These are phyloP conservation scores for Oldenlandia corymbosa DNA, from an alignment of 257 asterid genomes.

Conservation along the genomic window DNA sequence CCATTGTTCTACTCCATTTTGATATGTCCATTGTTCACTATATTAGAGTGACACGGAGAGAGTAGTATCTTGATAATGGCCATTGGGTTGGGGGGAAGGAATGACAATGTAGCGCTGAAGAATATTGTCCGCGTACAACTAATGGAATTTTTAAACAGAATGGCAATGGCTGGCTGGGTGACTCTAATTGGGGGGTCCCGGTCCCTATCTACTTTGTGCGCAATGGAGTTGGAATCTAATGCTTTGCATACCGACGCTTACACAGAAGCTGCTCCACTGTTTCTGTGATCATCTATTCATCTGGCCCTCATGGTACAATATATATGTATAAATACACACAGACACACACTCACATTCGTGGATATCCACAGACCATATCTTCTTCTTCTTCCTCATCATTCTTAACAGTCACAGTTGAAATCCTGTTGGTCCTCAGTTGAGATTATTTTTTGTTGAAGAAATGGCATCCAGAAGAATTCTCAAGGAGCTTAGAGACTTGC, in stretches of 20 bases:
- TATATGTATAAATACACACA: constrained; percentile 23
- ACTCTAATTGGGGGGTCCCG: no score
- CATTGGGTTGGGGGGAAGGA: no score
- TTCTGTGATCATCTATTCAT: constrained; percentile 9
- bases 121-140: background rate
- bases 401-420: background rate
- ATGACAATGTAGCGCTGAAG: background rate
- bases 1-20: no score
- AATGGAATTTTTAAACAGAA: no score
- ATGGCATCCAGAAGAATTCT: constrained; percentile 86
- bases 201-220: constrained; percentile 1
- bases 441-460: background rate
- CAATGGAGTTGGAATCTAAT: constrained; percentile 45
- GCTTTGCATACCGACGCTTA: constrained; percentile 18
- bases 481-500: constrained; percentile 83
- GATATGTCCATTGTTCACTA: no score
- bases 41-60: no score
- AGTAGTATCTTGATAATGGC: no score
- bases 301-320: background rate
- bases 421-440: background rate
- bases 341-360: background rate
- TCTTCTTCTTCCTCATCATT: background rate
- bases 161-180: no score
- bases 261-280: background rate
- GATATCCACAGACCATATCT: constrained; percentile 14